phyloP scores from a whole-genome alignment of 306 rosid species.

The Fragaria vesca region DNA sequence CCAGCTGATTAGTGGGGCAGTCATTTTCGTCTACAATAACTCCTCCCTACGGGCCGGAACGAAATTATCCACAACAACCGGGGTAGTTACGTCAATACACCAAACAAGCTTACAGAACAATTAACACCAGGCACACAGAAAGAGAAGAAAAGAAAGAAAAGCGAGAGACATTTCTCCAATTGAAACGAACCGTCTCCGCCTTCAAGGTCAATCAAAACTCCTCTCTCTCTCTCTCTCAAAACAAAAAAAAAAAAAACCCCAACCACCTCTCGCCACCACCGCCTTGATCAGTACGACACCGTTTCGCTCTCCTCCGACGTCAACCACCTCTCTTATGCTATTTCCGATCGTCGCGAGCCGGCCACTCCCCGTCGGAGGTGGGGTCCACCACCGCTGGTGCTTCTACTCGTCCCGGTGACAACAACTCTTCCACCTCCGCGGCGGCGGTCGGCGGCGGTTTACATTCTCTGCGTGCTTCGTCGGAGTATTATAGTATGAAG shows the following conservation, averaged over 20 bases:
- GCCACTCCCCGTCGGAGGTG: conserved; percentile 58
- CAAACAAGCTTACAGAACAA: conserved; percentile 32
- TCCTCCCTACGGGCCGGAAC: neutral
- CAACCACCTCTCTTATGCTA: conserved; percentile 41
- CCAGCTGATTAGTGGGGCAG: neutral
- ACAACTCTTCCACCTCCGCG: neutral
- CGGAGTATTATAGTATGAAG: conserved; percentile 51
- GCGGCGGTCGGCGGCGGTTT: conserved; percentile 42
- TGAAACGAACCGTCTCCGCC: conserved; percentile 46
- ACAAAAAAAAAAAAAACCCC: neutral
- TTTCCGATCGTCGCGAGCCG: conserved; percentile 54
- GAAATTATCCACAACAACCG: neutral
- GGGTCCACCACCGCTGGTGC: conserved; percentile 18
- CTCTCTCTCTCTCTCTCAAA: neutral
- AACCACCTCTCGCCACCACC: conserved; percentile 20
- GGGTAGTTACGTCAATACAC: conserved; percentile 11
- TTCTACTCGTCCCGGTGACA: conserved; percentile 17
- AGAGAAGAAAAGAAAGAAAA: neutral
- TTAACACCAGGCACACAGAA: conserved; percentile 30
- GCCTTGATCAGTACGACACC: conserved; percentile 30
- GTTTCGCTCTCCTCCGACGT: conserved; percentile 20
- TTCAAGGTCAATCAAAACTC: conserved; percentile 63
- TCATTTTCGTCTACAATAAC: neutral
- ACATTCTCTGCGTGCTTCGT: neutral
- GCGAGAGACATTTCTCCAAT: conserved; percentile 4